A percentile compares a stretch with the other conserved stretches of the same genome.
These are phyloP conservation scores for Cryptosporidium xiaoi DNA, from an alignment of 169 alveolate genomes.

Conservation along the genomic window DNA sequence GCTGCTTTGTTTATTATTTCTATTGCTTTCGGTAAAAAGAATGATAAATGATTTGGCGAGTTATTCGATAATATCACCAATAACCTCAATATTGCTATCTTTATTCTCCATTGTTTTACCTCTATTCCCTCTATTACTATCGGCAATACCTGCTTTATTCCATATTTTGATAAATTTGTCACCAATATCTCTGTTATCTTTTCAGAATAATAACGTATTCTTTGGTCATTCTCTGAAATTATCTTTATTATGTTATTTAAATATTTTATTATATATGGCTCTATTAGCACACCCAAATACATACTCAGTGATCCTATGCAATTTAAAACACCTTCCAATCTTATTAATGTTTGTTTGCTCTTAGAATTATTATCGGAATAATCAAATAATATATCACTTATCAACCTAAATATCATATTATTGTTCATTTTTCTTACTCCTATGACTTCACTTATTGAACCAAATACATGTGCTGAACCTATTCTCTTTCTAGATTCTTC, in stretches of 20 bases:
- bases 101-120: slow-evolving; percentile 79
- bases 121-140: slow-evolving; percentile 61
- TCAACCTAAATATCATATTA: slow-evolving; percentile 12
- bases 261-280: slow-evolving; percentile 35
- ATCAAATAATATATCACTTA: not conserved
- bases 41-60: slow-evolving; percentile 45
- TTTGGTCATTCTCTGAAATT: slow-evolving; percentile 45
- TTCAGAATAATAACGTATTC: slow-evolving; percentile 51
- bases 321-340: slow-evolving; percentile 29
- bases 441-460: slow-evolving; percentile 34
- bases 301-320: slow-evolving; percentile 59
- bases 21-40: slow-evolving; percentile 53
- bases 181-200: slow-evolving; percentile 72
- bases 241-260: slow-evolving; percentile 7
- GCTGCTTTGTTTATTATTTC: slow-evolving; percentile 34
- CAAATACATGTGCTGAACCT: slow-evolving; percentile 61
- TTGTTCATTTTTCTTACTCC: slow-evolving; percentile 15
- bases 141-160: slow-evolving; percentile 71
- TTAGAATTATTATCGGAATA: not conserved
- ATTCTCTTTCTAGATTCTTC: slow-evolving; percentile 4
- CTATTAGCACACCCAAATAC: slow-evolving; percentile 25
- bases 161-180: slow-evolving; percentile 72
- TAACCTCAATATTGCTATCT: slow-evolving; percentile 79
- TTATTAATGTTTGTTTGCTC: not conserved
- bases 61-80: slow-evolving; percentile 66